Percentiles rank a stretch among this genome's conserved stretches.
Conservation (phyloP, 192 early-diverging fungal species). For the Spinellus fusiger region DNA sequence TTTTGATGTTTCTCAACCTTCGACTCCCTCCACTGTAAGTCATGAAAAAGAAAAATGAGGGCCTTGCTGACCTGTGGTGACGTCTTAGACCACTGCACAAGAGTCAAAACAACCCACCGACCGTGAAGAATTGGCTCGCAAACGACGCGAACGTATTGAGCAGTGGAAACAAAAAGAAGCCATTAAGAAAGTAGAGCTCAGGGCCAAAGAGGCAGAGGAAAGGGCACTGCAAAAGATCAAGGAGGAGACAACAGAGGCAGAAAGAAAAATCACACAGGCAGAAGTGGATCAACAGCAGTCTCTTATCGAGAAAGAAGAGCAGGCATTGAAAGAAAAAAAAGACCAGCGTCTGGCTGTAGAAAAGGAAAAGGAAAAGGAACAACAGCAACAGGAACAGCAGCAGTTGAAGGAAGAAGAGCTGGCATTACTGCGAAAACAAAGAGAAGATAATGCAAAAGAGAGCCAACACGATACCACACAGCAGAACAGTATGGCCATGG, state of each 20-base stretch:
- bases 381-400: not conserved
- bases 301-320: not conserved
- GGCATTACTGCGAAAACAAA: not conserved
- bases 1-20: not conserved
- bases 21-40: not conserved
- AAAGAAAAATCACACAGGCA: not conserved
- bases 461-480: not conserved
- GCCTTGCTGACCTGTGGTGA: not conserved
- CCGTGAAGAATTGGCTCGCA: constrained; percentile 60
- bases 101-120: constrained; percentile 32
- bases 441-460: not conserved
- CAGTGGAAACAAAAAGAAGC: constrained; percentile 66
- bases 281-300: constrained; percentile 3
- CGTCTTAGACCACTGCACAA: constrained; percentile 15
- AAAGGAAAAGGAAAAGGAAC: not conserved
- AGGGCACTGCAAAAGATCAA: not conserved
- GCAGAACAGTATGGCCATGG: constrained; percentile 9
- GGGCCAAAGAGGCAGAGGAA: constrained; percentile 28
- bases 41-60: not conserved
- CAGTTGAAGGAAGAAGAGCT: not conserved
- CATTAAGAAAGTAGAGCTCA: constrained; percentile 19
- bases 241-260: constrained; percentile 8
- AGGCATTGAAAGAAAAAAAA: not conserved
- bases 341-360: not conserved
- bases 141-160: constrained; percentile 74